phyloP scores from a whole-genome alignment of 2,329 filamentous ascomycete species.

The Penicillium sp. region DNA sequence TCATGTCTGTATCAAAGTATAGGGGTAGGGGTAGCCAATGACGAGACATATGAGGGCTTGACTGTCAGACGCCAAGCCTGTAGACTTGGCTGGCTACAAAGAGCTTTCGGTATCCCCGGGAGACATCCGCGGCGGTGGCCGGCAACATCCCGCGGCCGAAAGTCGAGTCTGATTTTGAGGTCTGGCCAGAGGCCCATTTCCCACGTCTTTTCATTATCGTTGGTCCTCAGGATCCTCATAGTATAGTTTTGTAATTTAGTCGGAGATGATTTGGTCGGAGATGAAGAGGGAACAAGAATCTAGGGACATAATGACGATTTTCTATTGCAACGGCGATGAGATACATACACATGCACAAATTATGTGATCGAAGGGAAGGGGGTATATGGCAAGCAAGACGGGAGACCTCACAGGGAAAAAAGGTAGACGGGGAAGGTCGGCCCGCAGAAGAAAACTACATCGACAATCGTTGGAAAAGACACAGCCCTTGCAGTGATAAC shows the following conservation, averaged over 20 bases:
- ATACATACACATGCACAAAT: conserved; percentile 10
- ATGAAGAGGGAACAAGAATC: background rate
- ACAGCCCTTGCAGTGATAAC: background rate
- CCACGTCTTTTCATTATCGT: background rate
- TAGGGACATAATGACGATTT: background rate
- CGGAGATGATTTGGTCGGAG: background rate
- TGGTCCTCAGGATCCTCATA: background rate
- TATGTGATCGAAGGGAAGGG: conserved; percentile 17
- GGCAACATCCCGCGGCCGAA: background rate
- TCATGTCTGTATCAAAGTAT: background rate
- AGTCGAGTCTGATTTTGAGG: background rate
- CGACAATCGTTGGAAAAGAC: conserved; percentile 2
- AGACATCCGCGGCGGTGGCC: background rate
- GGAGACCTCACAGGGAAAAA: conserved; percentile 6
- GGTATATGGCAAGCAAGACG: conserved; percentile 22
- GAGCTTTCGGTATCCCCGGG: background rate
- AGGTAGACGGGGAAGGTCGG: conserved; percentile 7
- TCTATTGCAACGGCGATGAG: conserved; percentile 1
- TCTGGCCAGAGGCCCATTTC: background rate
- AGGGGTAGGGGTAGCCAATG: too few species aligned
- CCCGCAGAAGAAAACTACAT: conserved; percentile 10
- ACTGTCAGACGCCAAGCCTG: background rate
- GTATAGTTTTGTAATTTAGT: background rate
- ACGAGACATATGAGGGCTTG: background rate
- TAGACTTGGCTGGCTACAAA: background rate